Percentiles rank a stretch among this genome's conserved stretches.
phyloP scores from a whole-genome alignment of 768 basidiomycete genomes.

The Cystofilobasidium macerans region DNA sequence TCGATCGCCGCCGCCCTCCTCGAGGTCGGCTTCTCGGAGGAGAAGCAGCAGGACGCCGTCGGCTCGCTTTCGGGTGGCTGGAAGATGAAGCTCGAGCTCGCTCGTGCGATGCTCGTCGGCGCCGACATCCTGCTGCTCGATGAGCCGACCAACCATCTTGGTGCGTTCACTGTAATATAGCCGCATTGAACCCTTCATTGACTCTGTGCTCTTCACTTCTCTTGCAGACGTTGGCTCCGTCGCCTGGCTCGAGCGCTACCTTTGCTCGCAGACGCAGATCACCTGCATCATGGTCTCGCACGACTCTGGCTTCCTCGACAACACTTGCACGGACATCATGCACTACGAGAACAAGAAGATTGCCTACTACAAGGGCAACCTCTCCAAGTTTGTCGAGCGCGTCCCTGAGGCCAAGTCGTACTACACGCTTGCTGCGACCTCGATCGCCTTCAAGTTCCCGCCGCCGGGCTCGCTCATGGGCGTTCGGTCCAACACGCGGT shows the following conservation, averaged over 20 bases:
- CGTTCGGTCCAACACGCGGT: slow-evolving; percentile 86
- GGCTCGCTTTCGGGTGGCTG: slow-evolving; percentile 90
- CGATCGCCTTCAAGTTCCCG: slow-evolving; percentile 90
- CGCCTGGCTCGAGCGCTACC: slow-evolving; percentile 80
- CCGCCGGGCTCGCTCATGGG: slow-evolving; percentile 94
- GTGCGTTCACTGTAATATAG: slow-evolving; percentile 35
- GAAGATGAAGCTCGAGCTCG: slow-evolving; percentile 98
- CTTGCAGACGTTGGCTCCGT: slow-evolving; percentile 53
- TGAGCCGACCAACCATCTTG: slow-evolving; percentile 85
- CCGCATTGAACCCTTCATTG: no score
- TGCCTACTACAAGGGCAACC: slow-evolving; percentile 85
- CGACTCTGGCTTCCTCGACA: slow-evolving; percentile 93
- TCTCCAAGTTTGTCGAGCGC: slow-evolving; percentile 75
- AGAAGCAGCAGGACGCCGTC: slow-evolving; percentile 69
- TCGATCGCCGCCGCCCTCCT: slow-evolving; percentile 67
- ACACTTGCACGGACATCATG: slow-evolving; percentile 90
- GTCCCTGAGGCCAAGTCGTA: slow-evolving; percentile 92
- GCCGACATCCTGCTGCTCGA: slow-evolving; percentile 49
- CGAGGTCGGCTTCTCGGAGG: slow-evolving; percentile 85
- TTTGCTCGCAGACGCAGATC: slow-evolving; percentile 65
- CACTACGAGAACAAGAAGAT: slow-evolving; percentile 97
- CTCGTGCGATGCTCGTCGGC: slow-evolving; percentile 91
- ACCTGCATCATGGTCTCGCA: slow-evolving; percentile 92
- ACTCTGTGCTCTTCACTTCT: background rate
- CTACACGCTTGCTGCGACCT: slow-evolving; percentile 86